Evolutionary conservation across 345 rosid species (phyloP).

Genomic region (Eutrema heterophyllum): DNA sequence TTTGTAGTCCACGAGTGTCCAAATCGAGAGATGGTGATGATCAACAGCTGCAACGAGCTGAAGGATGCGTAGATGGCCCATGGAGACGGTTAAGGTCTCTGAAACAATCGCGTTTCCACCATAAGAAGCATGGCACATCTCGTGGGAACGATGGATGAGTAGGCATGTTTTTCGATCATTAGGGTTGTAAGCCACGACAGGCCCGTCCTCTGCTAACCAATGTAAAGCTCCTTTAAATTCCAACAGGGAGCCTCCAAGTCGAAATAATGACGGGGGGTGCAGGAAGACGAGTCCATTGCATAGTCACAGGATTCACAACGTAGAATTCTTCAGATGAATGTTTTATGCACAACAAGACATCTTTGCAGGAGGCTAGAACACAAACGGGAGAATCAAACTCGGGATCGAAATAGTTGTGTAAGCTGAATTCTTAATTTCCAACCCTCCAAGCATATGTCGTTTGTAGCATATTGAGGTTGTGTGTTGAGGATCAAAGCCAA

Average conservation of each 20-base stretch:
- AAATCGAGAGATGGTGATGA: not conserved
- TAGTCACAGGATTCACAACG: constrained; percentile 6
- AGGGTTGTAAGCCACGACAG: constrained; percentile 2
- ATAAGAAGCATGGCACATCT: not conserved
- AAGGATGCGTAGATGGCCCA: not conserved
- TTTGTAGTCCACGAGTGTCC: constrained; percentile 5
- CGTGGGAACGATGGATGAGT: not conserved
- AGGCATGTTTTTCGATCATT: not conserved
- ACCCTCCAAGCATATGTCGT: not conserved
- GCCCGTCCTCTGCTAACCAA: not conserved
- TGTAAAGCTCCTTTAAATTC: not conserved
- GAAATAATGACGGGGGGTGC: accelerated
- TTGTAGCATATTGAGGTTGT: not conserved
- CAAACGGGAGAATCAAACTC: not conserved
- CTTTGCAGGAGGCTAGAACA: not conserved
- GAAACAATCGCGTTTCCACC: not conserved
- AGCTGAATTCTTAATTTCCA: not conserved
- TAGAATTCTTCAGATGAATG: not conserved
- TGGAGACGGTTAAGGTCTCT: constrained; percentile 1
- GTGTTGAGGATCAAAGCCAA: not conserved
- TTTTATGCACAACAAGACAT: not conserved
- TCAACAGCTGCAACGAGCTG: not conserved
- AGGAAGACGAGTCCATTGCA: constrained; percentile 1
- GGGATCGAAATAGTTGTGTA: not conserved
- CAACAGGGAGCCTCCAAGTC: not conserved